Conservation (phyloP, 768 basidiomycete genomes). For the Kondoa malvinella region DNA sequence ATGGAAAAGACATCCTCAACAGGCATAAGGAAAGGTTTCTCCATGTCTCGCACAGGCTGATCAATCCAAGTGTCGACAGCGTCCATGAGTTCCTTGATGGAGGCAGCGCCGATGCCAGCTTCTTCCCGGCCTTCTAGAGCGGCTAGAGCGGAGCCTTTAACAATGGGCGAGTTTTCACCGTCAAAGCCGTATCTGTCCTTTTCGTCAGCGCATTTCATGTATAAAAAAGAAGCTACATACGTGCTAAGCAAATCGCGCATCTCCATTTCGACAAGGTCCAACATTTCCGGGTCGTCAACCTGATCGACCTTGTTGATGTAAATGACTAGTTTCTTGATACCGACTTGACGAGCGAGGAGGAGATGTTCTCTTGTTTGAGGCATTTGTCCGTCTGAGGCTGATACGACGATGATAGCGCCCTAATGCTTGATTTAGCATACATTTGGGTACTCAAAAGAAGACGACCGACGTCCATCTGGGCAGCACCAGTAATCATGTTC, state of each 20-base stretch:
- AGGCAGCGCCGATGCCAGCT: slow-evolving; percentile 52
- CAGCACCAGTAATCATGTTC: slow-evolving; percentile 69
- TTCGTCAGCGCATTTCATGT: neutral
- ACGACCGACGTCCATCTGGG: slow-evolving; percentile 64
- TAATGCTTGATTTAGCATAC: neutral
- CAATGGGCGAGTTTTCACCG: slow-evolving; percentile 91
- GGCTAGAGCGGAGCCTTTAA: slow-evolving; percentile 92
- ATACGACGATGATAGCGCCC: slow-evolving; percentile 49
- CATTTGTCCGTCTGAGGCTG: slow-evolving; percentile 98
- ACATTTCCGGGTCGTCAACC: slow-evolving; percentile 92
- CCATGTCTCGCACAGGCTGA: slow-evolving; percentile 81
- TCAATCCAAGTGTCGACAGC: slow-evolving; percentile 91
- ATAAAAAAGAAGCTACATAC: neutral
- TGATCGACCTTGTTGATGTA: slow-evolving; percentile 99
- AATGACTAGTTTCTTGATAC: slow-evolving; percentile 89
- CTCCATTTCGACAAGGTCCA: slow-evolving; percentile 99
- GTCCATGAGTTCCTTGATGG: slow-evolving; percentile 63
- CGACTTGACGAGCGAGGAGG: slow-evolving; percentile 91
- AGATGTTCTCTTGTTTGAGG: slow-evolving; percentile 97
- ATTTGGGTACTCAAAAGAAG: neutral
- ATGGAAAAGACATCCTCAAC: slow-evolving; percentile 96
- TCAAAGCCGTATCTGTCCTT: slow-evolving; percentile 48
- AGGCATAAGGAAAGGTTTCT: slow-evolving; percentile 92
- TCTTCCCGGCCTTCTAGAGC: slow-evolving; percentile 74
- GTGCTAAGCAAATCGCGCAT: slow-evolving; percentile 94